Evolutionary conservation across 2,329 filamentous ascomycete species (phyloP), one percentile per base, ranked within the genome.

Genomic region (Pseudonectria buxi): DNA sequence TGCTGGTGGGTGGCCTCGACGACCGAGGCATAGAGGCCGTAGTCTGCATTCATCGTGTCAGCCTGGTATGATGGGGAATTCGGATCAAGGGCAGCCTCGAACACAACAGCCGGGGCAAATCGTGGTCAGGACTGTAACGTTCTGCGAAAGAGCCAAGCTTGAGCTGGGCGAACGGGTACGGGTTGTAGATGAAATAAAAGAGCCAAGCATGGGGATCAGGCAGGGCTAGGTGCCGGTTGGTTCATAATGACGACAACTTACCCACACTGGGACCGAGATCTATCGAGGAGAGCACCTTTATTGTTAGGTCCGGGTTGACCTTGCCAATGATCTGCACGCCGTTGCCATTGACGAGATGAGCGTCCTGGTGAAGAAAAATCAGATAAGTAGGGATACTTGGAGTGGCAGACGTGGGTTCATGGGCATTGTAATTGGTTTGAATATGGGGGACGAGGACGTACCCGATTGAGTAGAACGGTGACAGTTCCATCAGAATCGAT

Each of bases 1-100:
- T 87, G 78, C 32, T 80, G 75, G 63, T 95, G 89, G 24, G 87
- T 92, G 25, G 79, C 81, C 39, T 95, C 85, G 12, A 95, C 89
- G 3, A 95, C 83, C 0, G 82, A 77, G 38, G 86, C 79, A 41
- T 80, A 83, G 24, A 86, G 73, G 35, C 71, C 72, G 61, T 84
- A 86, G 63, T 95, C 88, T 90, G 39, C 2, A 16, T n/a, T n/a
- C n/a, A 4, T n/a, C 7, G 10, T 36, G 26, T 30, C 11, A 31
- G 26, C 10, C 18, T 22, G 18, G 18, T n/a, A n/a, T n/a, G n/a
- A n/a, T n/a, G n/a, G n/a, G n/a, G n/a, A n/a, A n/a, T n/a, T n/a
- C n/a, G n/a, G n/a, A n/a, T n/a, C n/a, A n/a, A n/a, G n/a, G n/a
- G n/a, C n/a, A n/a, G n/a, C n/a, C n/a, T n/a, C n/a, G n/a, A n/a